These are phyloP conservation scores for Colletotrichum higginsianum DNA, from an alignment of 2,329 filamentous ascomycete genomes.

Conservation along the genomic window DNA sequence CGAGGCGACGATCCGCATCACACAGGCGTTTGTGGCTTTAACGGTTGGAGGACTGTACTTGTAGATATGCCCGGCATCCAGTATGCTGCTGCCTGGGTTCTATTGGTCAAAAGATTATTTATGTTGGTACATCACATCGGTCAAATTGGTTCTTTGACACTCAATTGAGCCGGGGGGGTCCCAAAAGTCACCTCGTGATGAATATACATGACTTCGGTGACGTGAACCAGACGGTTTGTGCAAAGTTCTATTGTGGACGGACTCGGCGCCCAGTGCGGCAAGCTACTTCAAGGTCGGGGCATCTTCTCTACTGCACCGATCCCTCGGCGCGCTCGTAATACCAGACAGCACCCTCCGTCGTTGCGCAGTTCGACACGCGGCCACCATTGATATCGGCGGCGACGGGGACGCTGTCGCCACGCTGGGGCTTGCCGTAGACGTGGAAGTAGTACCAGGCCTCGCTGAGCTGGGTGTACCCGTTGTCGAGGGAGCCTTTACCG, in stretches of 20 bases:
- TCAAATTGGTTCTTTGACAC: neutral
- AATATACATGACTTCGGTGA: neutral
- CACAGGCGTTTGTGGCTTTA: conserved; percentile 38
- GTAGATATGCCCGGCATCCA: conserved; percentile 33
- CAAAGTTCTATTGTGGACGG: neutral
- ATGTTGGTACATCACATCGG: conserved; percentile 19
- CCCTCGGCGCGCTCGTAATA: conserved; percentile 66
- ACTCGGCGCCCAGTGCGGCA: no score
- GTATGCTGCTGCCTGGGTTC: conserved; percentile 25
- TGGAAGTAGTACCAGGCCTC: conserved; percentile 80
- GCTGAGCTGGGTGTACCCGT: conserved; percentile 68
- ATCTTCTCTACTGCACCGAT: conserved; percentile 23
- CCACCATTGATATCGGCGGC: conserved; percentile 63
- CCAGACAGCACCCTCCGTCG: conserved; percentile 64
- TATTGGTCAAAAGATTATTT: neutral
- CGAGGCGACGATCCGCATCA: conserved; percentile 24
- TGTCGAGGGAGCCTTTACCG: conserved; percentile 68
- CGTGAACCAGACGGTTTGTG: neutral
- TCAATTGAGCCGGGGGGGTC: conserved; percentile 5
- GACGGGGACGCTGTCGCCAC: conserved; percentile 60
- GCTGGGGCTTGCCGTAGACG: conserved; percentile 70
- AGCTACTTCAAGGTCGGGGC: neutral
- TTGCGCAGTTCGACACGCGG: conserved; percentile 69
- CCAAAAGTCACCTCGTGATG: neutral
- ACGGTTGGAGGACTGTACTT: conserved; percentile 22